A percentile compares a stretch with the other conserved stretches of the same genome.
These are phyloP conservation scores for Tanacetum coccineum DNA, from an alignment of 129 eudicot genomes.

Conservation along the genomic window DNA sequence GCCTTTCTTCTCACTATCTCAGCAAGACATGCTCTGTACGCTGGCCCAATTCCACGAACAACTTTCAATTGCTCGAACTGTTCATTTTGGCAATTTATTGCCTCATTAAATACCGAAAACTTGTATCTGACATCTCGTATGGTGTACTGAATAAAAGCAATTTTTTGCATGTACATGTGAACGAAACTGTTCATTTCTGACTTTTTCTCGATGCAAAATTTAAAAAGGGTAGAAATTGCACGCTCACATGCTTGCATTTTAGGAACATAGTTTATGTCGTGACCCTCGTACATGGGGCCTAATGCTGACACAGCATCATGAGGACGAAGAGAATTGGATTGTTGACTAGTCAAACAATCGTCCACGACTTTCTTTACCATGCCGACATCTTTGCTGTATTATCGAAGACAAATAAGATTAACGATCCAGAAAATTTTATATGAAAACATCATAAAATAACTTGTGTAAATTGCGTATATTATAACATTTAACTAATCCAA, in stretches of 20 bases:
- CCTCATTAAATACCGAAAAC: constrained; percentile 86
- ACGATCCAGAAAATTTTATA: neutral
- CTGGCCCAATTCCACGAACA: constrained; percentile 64
- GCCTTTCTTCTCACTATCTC: constrained; percentile 93
- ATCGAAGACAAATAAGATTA: constrained; percentile 7
- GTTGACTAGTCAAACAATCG: constrained; percentile 63
- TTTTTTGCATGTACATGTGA: constrained; percentile 86
- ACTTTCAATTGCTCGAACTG: constrained; percentile 76
- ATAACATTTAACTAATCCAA: neutral
- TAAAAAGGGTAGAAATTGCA: constrained; percentile 56
- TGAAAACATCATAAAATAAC: neutral
- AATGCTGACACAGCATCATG: constrained; percentile 96
- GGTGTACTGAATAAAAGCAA: constrained; percentile 80
- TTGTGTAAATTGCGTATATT: neutral
- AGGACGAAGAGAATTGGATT: constrained; percentile 73
- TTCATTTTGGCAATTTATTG: constrained; percentile 68
- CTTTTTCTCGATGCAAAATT: constrained; percentile 64
- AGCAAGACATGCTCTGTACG: constrained; percentile 91
- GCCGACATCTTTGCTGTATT: constrained; percentile 83
- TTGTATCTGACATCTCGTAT: constrained; percentile 80
- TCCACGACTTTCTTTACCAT: constrained; percentile 85
- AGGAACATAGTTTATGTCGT: constrained; percentile 72
- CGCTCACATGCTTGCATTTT: constrained; percentile 72
- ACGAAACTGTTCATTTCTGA: constrained; percentile 81
- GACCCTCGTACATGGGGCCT: constrained; percentile 90